Evolutionary conservation across 2,329 filamentous ascomycete species (phyloP), one percentile per base, ranked within the genome.

Genomic region (Apiospora hydei): DNA sequence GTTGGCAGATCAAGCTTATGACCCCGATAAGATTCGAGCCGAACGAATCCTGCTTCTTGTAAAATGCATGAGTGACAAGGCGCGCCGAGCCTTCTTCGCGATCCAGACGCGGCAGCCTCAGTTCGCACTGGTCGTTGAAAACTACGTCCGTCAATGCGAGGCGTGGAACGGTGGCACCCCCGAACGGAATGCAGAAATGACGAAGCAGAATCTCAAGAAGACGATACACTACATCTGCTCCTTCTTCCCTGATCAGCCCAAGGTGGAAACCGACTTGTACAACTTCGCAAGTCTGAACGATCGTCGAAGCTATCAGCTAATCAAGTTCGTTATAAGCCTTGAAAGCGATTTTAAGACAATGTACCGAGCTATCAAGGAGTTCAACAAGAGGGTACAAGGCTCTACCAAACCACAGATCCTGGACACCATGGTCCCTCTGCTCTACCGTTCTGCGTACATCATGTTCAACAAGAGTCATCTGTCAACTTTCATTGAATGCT

Each of bases 401-500:
- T 89, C 89, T 30, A 86, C 91, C 66, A 87, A 88, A 70, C 82
- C 89, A n/a, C 85, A 86, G 41, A 86, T 96, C 67, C 84, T 97
- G 4, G 94, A 97, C 47, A 97, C 94, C 0, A 81, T 99, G 38
- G 89, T 92, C 7, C 93, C 95, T 6, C 86, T 99, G 21, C 85
- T 98, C 5, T 98, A 97, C 80, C 91, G 94, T 61, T 92, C 92
- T 71, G 93, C 94, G 46, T 91, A 94, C 72, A 88, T 99, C 74
- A 89, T 98, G 75, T 98, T 97, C 84, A 99, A 98, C 84, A 92
- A 94, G 78, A 98, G 96, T 80, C 95, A 99, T 80, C 91, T 99
- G 24, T 91, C 95, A 3, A 91, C 94, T 0, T 96, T 98, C 74
- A 94, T 98, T 85, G 92, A 95, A 72, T 93, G 92, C 78, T 95